phyloP scores from a whole-genome alignment of 129 eudicot genomes.

The Flaveria sonorensis region DNA sequence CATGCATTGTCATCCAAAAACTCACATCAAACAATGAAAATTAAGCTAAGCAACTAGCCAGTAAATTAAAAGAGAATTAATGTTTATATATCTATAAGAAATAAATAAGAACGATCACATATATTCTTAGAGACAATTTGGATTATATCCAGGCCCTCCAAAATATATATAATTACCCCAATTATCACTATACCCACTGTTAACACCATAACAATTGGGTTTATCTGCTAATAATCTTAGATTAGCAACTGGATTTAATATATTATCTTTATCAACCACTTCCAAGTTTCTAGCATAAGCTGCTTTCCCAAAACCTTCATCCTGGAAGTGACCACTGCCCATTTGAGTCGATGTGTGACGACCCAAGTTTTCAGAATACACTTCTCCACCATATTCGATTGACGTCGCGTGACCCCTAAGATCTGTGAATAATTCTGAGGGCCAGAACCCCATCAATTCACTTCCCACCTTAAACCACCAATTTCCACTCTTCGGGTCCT shows the following conservation, averaged over 20 bases:
- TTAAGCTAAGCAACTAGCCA: not conserved
- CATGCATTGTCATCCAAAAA: not conserved
- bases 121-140: not conserved
- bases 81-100: too few species aligned
- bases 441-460: conserved; percentile 80
- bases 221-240: not conserved
- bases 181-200: not conserved
- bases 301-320: conserved; percentile 32
- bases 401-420: conserved; percentile 55
- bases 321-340: conserved; percentile 37
- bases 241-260: not conserved
- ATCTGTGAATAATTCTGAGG: conserved; percentile 60
- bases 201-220: conserved; percentile 23
- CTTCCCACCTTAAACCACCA: conserved; percentile 95
- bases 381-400: conserved; percentile 82
- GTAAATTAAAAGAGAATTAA: too few species aligned
- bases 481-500: conserved; percentile 76
- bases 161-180: conserved; percentile 33
- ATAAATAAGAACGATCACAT: not conserved
- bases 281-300: conserved; percentile 24
- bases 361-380: conserved; percentile 27
- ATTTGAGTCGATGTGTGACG: conserved; percentile 29
- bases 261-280: conserved; percentile 19
- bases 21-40: not conserved
- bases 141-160: conserved; percentile 32